Percentiles rank a stretch among this genome's conserved stretches.
phyloP scores from a whole-genome alignment of 129 eudicot species.

The Kitagawia praeruptora region DNA sequence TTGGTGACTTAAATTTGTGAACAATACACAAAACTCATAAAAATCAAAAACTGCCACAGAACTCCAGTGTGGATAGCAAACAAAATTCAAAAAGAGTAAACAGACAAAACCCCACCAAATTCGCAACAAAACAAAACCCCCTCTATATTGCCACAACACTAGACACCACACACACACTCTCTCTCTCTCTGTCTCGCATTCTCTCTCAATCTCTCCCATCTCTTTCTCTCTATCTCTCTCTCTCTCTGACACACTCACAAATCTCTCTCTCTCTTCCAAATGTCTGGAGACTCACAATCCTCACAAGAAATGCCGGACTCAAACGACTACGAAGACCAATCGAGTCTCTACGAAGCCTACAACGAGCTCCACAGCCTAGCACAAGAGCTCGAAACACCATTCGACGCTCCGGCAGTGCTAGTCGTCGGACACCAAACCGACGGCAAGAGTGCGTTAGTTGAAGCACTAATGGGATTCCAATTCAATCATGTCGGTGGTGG shows the following conservation, averaged over 20 bases:
- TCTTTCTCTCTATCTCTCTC: too few relatives aligned
- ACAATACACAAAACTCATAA: too few relatives aligned
- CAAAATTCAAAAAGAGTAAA: neutral
- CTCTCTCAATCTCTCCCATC: too few relatives aligned
- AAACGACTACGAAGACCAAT: slow-evolving; percentile 36
- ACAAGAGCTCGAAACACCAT: slow-evolving; percentile 79
- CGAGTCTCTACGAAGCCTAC: slow-evolving; percentile 78
- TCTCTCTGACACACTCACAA: too few relatives aligned
- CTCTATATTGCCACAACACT: neutral
- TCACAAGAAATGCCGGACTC: neutral
- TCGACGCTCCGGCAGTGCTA: slow-evolving; percentile 88
- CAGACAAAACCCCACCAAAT: neutral
- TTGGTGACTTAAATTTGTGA: too few relatives aligned
- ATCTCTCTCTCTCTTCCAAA: neutral
- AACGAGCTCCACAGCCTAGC: slow-evolving; percentile 84
- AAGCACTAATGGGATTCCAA: slow-evolving; percentile 96
- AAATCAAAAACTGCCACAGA: too few relatives aligned
- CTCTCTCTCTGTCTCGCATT: too few relatives aligned
- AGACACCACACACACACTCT: too few relatives aligned
- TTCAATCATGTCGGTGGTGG: slow-evolving; percentile 99
- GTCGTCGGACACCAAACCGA: slow-evolving; percentile 98
- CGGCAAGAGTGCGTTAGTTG: slow-evolving; percentile 89
- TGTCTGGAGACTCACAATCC: neutral
- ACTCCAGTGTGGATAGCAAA: too few relatives aligned
- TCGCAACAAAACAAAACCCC: neutral